A percentile compares a stretch with the other conserved stretches of the same genome.
Evolutionary conservation across 352 stramenopile genomes (phyloP).

Genomic region (Phytophthora meadii): DNA sequence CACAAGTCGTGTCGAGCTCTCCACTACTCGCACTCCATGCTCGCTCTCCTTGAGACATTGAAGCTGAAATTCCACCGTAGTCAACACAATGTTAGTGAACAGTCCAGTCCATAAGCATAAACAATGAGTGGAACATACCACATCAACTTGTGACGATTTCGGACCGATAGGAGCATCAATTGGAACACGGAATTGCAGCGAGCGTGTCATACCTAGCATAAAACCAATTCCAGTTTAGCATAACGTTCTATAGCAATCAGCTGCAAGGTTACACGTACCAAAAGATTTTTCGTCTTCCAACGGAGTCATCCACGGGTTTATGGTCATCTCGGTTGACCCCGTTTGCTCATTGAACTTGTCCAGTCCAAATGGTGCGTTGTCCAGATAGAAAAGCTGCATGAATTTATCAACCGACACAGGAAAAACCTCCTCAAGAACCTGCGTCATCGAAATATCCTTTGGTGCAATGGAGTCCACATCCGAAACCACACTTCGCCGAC

Average conservation of each 20-base stretch:
- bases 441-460: constrained; percentile 81
- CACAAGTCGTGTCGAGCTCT: constrained; percentile 79
- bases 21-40: constrained; percentile 55
- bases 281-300: constrained; percentile 52
- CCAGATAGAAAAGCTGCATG: constrained; percentile 71
- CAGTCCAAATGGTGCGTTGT: constrained; percentile 75
- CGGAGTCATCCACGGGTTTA: constrained; percentile 68
- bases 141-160: constrained; percentile 83
- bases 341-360: constrained; percentile 65
- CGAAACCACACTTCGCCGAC: constrained; percentile 56
- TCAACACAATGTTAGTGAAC: constrained; percentile 9
- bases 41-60: constrained; percentile 67
- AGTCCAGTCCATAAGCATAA: background rate
- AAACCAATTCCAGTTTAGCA: background rate
- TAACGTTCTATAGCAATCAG: background rate
- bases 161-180: constrained; percentile 84
- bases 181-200: constrained; percentile 77
- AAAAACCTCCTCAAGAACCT: constrained; percentile 68
- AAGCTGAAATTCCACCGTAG: constrained; percentile 35
- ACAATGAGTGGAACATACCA: constrained; percentile 39
- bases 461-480: constrained; percentile 66
- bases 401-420: constrained; percentile 71
- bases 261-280: constrained; percentile 20
- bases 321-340: constrained; percentile 77
- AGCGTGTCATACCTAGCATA: constrained; percentile 59